A percentile compares a stretch with the other conserved stretches of the same genome.
Conservation (phyloP, 805 yeast species). For the Metschnikowia similis region DNA sequence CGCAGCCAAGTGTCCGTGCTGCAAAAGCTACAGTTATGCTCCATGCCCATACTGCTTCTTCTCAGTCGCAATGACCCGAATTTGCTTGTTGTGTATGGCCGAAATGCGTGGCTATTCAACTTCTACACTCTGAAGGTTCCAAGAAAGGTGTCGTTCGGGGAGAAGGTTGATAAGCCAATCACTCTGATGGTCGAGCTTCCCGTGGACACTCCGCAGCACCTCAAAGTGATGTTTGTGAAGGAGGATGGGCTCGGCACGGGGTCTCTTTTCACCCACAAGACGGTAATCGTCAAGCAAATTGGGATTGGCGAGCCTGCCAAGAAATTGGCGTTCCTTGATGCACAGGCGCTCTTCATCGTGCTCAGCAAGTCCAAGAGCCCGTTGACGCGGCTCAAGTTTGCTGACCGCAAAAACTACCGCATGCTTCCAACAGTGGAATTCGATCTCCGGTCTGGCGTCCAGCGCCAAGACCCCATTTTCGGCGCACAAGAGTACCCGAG, state of each 20-base stretch:
- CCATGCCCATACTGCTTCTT: conserved; percentile 22
- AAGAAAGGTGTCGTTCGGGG: conserved; percentile 31
- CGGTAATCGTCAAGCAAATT: conserved; percentile 26
- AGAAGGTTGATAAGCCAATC: conserved; percentile 28
- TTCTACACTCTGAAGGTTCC: conserved; percentile 26
- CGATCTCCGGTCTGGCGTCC: conserved; percentile 6
- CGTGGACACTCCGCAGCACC: conserved; percentile 5
- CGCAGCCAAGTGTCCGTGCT: conserved; percentile 5
- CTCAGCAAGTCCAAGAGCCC: conserved; percentile 28
- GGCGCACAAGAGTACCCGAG: conserved; percentile 27
- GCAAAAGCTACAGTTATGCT: conserved; percentile 24
- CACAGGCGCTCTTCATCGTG: conserved; percentile 25
- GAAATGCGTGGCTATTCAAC: conserved; percentile 32
- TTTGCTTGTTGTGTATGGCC: conserved; percentile 23
- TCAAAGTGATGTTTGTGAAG: conserved; percentile 21
- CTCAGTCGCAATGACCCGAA: conserved; percentile 14
- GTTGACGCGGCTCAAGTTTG: conserved; percentile 25
- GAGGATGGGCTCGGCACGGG: conserved; percentile 37
- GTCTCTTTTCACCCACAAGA: conserved; percentile 20
- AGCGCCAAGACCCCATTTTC: conserved; percentile 17
- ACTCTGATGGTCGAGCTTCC: conserved; percentile 16
- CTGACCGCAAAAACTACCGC: conserved; percentile 29
- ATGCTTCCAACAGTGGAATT: conserved; percentile 23
- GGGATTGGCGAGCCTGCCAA: conserved; percentile 31
- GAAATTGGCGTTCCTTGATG: conserved; percentile 27